These are phyloP conservation scores for Boletus rubescentipes DNA, from an alignment of 768 basidiomycete species.

Conservation along the genomic window DNA sequence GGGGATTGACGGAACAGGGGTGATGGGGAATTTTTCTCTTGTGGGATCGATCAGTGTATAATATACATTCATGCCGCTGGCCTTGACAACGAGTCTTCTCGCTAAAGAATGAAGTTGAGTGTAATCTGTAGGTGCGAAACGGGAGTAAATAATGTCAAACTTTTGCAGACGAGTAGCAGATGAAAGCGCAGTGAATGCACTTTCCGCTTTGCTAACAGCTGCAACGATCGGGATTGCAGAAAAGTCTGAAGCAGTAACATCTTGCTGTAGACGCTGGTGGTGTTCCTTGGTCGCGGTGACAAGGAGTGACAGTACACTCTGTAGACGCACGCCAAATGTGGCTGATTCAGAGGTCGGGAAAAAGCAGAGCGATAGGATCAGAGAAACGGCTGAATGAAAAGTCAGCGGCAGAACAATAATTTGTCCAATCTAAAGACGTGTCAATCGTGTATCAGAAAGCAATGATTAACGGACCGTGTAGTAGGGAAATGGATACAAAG, in stretches of 20 bases:
- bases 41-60: slow-evolving; percentile 63
- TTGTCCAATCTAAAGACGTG: slow-evolving; percentile 42
- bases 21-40: slow-evolving; percentile 53
- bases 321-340: slow-evolving; percentile 51
- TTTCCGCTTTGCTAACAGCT: slow-evolving; percentile 42
- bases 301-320: slow-evolving; percentile 49
- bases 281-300: slow-evolving; percentile 46
- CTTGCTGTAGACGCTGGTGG: slow-evolving; percentile 41
- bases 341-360: slow-evolving; percentile 66
- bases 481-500: slow-evolving; percentile 62
- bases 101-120: slow-evolving; percentile 47
- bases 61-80: slow-evolving; percentile 61
- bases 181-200: slow-evolving; percentile 48
- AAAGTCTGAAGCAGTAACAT: slow-evolving; percentile 37
- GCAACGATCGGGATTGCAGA: slow-evolving; percentile 33
- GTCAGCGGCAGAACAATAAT: slow-evolving; percentile 54
- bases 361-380: slow-evolving; percentile 50
- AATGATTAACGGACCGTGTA: slow-evolving; percentile 43
- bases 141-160: slow-evolving; percentile 57
- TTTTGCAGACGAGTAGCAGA: slow-evolving; percentile 51
- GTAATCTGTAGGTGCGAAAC: slow-evolving; percentile 60
- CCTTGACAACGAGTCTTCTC: slow-evolving; percentile 52
- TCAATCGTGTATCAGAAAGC: neutral
- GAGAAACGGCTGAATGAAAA: slow-evolving; percentile 56
- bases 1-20: slow-evolving; percentile 39